These are phyloP conservation scores for Mycena floridula DNA, from an alignment of 768 basidiomycete genomes.

Conservation along the genomic window DNA sequence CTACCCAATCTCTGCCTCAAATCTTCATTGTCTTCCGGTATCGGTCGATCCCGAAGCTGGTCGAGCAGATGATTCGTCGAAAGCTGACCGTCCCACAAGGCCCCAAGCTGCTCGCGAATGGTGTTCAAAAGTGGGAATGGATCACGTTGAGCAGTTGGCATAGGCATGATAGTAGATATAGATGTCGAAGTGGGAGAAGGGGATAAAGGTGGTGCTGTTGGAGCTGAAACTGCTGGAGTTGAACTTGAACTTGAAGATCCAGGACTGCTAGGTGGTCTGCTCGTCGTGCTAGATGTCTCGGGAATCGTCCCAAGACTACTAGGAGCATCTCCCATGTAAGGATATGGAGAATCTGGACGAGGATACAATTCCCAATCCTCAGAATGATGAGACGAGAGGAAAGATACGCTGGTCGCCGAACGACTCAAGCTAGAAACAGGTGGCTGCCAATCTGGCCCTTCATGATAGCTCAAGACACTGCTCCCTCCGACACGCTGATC, in stretches of 20 bases:
- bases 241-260: constrained; percentile 15
- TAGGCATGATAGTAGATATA: constrained; percentile 25
- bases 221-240: constrained; percentile 22
- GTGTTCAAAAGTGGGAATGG: constrained; percentile 49
- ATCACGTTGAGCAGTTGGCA: constrained; percentile 22
- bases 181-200: constrained; percentile 31
- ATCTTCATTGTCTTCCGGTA: constrained; percentile 28
- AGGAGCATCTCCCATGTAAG: neutral
- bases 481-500: constrained; percentile 5
- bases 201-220: constrained; percentile 28
- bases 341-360: constrained; percentile 11
- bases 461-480: neutral
- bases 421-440: constrained; percentile 20
- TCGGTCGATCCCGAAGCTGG: constrained; percentile 48
- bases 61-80: constrained; percentile 57
- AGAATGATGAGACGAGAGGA: constrained; percentile 60
- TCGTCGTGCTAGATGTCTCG: neutral
- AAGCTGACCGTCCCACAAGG: constrained; percentile 57
- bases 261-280: constrained; percentile 7
- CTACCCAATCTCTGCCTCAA: constrained; percentile 34
- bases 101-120: constrained; percentile 53
- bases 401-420: constrained; percentile 38
- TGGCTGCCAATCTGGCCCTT: constrained; percentile 1
- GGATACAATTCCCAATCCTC: constrained; percentile 44
- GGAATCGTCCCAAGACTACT: neutral